Evolutionary conservation across 2,329 filamentous ascomycete genomes (phyloP), one percentile per base, ranked within the genome.

Genomic region (Aspergillus tamarii): DNA sequence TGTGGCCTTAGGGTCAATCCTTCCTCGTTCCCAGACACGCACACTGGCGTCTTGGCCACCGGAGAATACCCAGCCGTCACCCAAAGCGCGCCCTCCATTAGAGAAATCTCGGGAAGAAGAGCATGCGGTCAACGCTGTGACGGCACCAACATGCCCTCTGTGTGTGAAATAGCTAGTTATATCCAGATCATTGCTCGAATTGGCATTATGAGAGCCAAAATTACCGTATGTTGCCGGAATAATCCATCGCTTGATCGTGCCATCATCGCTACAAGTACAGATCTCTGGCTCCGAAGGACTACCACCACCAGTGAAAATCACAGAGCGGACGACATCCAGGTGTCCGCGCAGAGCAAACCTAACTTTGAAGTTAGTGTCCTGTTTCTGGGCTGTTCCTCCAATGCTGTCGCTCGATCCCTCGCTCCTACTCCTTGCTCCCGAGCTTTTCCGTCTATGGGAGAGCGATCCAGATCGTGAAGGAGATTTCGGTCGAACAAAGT

Each of bases 31-130:
- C 95, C 95, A 99, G 0, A 99, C 93, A 34, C 94, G 88, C 43
- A 99, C 89, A 8, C 93, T 96, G 21, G 92, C 89, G 78, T 99
- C 95, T 76, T 97, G 93, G 4, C 95, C 95, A 65, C 95, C 95
- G 6, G 94, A 98, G 78, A 99, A 99, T 68, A 99, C 94, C 95
- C 95, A 99, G 32, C 95, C 95, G 71, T 98, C 95, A 36, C 94
- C 94, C 71, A 91, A 88, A 9, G 92, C 92, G 66, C 94, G 88
- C 8, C 94, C 93, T 41, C 94, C 92, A 21, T 93, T 96, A 9
- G 92, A 91, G 76, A 97, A 97, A 73, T 92, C 95, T 30, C 92
- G 91, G 2, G 92, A 90, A 2, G 93, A 89, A 2, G 93, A 93
- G 84, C 93, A 97, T 4, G 94, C 91, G 0, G 94, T 90, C 30